Conservation (phyloP, 192 early-diverging fungal genomes). For the Linnemannia elongata region DNA sequence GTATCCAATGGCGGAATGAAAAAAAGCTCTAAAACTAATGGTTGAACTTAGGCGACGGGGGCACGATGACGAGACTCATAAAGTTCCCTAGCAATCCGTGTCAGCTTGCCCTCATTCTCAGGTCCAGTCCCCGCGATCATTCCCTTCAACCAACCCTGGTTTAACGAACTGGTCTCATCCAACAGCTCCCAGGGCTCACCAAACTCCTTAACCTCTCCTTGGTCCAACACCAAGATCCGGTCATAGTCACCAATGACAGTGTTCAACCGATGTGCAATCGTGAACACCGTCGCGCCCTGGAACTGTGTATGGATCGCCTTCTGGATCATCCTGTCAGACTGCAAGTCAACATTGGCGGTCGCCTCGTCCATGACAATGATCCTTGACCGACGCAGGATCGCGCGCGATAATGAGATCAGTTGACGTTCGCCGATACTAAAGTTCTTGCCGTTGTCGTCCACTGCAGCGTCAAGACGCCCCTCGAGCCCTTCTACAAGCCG, state of each 20-base stretch:
- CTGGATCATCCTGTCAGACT: constrained; percentile 48
- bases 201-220: constrained; percentile 58
- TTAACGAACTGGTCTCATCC: neutral
- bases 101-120: constrained; percentile 26
- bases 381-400: constrained; percentile 74
- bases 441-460: constrained; percentile 86
- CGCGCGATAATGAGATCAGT: constrained; percentile 76
- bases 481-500: constrained; percentile 69
- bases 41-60: neutral
- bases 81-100: constrained; percentile 4
- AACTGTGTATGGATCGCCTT: constrained; percentile 47
- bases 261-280: constrained; percentile 71
- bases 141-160: constrained; percentile 19
- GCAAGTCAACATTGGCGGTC: constrained; percentile 44
- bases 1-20: too few relatives aligned
- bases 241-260: constrained; percentile 63
- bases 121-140: constrained; percentile 35
- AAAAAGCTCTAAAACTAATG: too few relatives aligned
- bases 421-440: constrained; percentile 86
- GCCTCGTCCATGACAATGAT: constrained; percentile 73
- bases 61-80: constrained; percentile 4
- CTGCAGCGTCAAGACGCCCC: constrained; percentile 74
- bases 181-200: constrained; percentile 37
- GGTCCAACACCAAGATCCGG: constrained; percentile 61
- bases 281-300: constrained; percentile 62